Conservation (phyloP, 192 early-diverging fungal genomes). For the Coemansia sp. region DNA sequence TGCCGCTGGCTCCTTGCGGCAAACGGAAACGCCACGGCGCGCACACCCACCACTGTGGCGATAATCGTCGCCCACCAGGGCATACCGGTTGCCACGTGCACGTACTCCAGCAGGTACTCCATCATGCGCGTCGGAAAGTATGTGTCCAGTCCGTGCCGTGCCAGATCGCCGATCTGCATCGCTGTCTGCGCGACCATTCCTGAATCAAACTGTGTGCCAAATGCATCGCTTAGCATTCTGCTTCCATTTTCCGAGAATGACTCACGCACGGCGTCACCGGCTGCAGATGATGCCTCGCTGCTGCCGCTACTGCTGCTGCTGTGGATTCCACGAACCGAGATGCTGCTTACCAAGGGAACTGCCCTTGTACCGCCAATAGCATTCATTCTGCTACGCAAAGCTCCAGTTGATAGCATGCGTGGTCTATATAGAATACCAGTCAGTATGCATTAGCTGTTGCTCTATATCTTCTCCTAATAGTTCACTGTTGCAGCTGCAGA, state of each 20-base stretch:
- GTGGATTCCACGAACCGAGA: constrained; percentile 5
- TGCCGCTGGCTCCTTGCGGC: constrained; percentile 70
- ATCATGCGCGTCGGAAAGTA: constrained; percentile 68
- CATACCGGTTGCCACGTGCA: constrained; percentile 78
- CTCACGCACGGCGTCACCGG: not conserved
- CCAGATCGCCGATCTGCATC: constrained; percentile 82
- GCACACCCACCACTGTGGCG: constrained; percentile 62
- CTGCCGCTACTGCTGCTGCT: constrained; percentile 1
- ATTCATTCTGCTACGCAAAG: not conserved
- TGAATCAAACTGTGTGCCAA: constrained; percentile 7
- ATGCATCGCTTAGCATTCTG: not conserved
- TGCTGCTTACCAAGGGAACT: not conserved
- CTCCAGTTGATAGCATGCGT: not conserved
- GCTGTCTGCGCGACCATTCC: constrained; percentile 17
- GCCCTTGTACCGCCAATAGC: not conserved
- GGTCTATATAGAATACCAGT: too few relatives aligned
- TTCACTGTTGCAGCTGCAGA: too few relatives aligned
- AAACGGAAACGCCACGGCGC: constrained; percentile 69
- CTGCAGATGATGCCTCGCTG: not conserved
- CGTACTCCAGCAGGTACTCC: constrained; percentile 71
- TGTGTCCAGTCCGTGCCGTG: constrained; percentile 73
- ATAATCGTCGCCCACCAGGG: constrained; percentile 96
- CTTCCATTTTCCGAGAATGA: not conserved
- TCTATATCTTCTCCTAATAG: too few relatives aligned
- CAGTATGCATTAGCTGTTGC: too few relatives aligned